Evolutionary conservation across 2,329 filamentous ascomycete genomes (phyloP), one percentile per base, ranked within the genome.

Genomic region (Sphaceloma murrayae): DNA sequence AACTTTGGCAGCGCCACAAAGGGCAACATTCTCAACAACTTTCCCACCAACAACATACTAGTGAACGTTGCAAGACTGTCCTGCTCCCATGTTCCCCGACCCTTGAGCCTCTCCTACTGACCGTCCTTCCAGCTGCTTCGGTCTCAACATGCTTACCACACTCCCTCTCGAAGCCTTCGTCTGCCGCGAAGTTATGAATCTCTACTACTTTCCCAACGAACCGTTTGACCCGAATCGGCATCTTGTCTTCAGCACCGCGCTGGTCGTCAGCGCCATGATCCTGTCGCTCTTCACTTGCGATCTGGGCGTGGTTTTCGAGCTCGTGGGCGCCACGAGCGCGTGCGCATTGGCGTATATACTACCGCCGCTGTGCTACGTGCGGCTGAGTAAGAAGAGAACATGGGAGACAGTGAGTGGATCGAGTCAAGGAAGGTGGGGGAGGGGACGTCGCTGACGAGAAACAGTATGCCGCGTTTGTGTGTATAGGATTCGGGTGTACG

Each of bases 21-120:
- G 53, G 91, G 91, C 59, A 98, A 98, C 62, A 86, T 98, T 43
- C 78, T 98, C 56, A 98, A 98, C 71, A 98, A 98, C 67, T 96
- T 98, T 59, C 84, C 88, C 1, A 72, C 79, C 14, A 79, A 93
- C 64, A 96, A 94, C 64, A 73, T 81, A 54, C 82, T 96, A 77
- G 87, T 96, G 59, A 96, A 95, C 64, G 74, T 98, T 47, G 91
- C 91, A 16, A 82, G 91, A 43, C 74, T 98, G 68, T 74, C 62
- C 55, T 54, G 26, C 13, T n/a, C 21, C 33, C 17, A 24, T 17
- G 10, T 11, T 19, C 26, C 10, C 22, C 26, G 30, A 5, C 22
- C 19, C 13, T 10, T 5, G 21, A 9, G 13, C 36, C 42, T 13
- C 13, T 18, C 33, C 3, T 10, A 26, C 42, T 29, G 14, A 21